These are phyloP conservation scores for Mycena metata DNA, from an alignment of 768 basidiomycete genomes.

Conservation along the genomic window DNA sequence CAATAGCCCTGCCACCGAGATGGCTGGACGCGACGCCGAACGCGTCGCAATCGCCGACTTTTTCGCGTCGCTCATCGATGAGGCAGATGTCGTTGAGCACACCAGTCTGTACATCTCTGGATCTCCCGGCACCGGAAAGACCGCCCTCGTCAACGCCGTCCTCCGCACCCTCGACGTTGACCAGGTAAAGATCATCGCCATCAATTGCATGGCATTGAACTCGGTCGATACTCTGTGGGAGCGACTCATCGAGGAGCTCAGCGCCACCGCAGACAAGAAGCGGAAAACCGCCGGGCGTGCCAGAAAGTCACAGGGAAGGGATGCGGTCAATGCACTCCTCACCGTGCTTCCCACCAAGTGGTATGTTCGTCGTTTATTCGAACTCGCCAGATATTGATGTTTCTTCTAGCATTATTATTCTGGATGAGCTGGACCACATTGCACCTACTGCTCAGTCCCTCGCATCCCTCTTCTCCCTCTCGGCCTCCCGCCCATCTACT, in stretches of 20 bases:
- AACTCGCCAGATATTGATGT: constrained; percentile 34
- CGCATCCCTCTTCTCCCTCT: constrained; percentile 76
- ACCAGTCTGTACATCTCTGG: constrained; percentile 90
- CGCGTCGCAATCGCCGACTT: constrained; percentile 71
- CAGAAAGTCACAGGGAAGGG: constrained; percentile 62
- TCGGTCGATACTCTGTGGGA: constrained; percentile 80
- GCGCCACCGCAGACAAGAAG: constrained; percentile 45
- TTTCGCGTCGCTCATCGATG: constrained; percentile 65
- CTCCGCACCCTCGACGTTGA: constrained; percentile 59
- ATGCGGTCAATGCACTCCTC: constrained; percentile 62
- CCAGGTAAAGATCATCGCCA: constrained; percentile 63
- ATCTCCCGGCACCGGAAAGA: constrained; percentile 93
- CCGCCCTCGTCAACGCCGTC: constrained; percentile 82
- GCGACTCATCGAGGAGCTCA: constrained; percentile 70
- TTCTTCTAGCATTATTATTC: constrained; percentile 72
- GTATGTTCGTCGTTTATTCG: constrained; percentile 49
- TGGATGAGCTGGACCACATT: constrained; percentile 92
- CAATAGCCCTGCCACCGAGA: constrained; percentile 62
- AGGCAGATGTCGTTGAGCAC: constrained; percentile 43
- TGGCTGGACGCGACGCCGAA: constrained; percentile 80
- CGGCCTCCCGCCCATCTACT: constrained; percentile 62
- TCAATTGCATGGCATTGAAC: constrained; percentile 88
- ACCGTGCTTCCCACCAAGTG: constrained; percentile 64
- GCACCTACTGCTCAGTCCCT: constrained; percentile 71
- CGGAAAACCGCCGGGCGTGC: constrained; percentile 50